These are phyloP conservation scores for Debaryomycetaceae sp. DNA, from an alignment of 1,139 yeast species.

Conservation along the genomic window DNA sequence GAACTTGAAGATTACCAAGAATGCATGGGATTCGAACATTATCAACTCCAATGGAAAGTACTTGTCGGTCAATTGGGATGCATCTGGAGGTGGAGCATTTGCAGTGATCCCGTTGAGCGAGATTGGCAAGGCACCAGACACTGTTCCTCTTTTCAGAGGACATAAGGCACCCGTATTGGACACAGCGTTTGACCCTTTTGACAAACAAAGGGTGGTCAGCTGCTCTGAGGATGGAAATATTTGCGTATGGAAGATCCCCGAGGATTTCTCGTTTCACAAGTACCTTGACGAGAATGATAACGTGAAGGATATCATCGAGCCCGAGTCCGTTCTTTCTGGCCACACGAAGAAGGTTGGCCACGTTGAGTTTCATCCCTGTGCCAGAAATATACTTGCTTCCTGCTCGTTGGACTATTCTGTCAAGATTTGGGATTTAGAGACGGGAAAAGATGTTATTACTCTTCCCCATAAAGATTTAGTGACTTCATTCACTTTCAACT, in stretches of 20 bases:
- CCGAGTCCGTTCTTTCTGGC: slow-evolving; percentile 70
- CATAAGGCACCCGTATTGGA: slow-evolving; percentile 94
- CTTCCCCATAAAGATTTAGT: slow-evolving; percentile 86
- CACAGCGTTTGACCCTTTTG: slow-evolving; percentile 91
- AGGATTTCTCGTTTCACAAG: slow-evolving; percentile 65
- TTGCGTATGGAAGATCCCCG: slow-evolving; percentile 84
- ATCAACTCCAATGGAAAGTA: slow-evolving; percentile 78
- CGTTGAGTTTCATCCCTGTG: slow-evolving; percentile 84
- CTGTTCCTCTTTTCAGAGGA: slow-evolving; percentile 89
- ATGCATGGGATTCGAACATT: slow-evolving; percentile 95
- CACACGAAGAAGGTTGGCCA: slow-evolving; percentile 95
- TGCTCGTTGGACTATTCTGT: slow-evolving; percentile 88
- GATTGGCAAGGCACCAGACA: slow-evolving; percentile 92
- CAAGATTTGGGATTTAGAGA: slow-evolving; percentile 82
- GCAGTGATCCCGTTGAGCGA: slow-evolving; percentile 85
- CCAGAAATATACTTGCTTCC: slow-evolving; percentile 80
- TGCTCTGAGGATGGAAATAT: slow-evolving; percentile 92
- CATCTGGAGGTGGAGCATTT: slow-evolving; percentile 97
- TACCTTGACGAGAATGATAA: slow-evolving; percentile 59
- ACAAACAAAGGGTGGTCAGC: slow-evolving; percentile 70
- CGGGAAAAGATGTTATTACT: slow-evolving; percentile 68
- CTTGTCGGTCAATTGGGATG: slow-evolving; percentile 85
- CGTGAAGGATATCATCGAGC: slow-evolving; percentile 63
- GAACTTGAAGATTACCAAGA: slow-evolving; percentile 77
- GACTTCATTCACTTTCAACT: slow-evolving; percentile 85